Percentiles rank a stretch among this genome's conserved stretches.
Evolutionary conservation across 176 grass and related monocot species (phyloP).

Genomic region (Oryza meridionalis): DNA sequence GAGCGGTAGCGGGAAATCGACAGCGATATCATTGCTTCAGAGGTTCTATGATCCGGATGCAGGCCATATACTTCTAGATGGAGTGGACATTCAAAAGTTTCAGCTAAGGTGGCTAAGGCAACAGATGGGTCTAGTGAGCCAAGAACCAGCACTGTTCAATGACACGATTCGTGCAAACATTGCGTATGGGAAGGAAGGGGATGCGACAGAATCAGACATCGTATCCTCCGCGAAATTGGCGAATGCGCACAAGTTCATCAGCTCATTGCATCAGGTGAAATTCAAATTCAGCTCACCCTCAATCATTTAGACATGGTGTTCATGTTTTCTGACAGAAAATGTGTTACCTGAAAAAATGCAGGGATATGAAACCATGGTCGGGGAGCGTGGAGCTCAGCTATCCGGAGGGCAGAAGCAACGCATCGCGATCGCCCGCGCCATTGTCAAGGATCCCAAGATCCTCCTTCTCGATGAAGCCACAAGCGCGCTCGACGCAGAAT

Average conservation of each 20-base stretch:
- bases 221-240: slow-evolving; percentile 47
- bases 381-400: slow-evolving; percentile 71
- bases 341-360: slow-evolving; percentile 40
- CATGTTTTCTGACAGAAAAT: neutral
- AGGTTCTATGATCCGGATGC: slow-evolving; percentile 66
- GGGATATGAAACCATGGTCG: slow-evolving; percentile 68
- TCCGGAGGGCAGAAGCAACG: slow-evolving; percentile 84
- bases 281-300: neutral
- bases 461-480: slow-evolving; percentile 74
- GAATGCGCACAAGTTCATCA: slow-evolving; percentile 74
- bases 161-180: slow-evolving; percentile 71
- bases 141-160: slow-evolving; percentile 73
- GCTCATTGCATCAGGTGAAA: slow-evolving; percentile 60
- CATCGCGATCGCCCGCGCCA: slow-evolving; percentile 64
- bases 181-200: slow-evolving; percentile 69
- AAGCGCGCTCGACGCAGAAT: slow-evolving; percentile 73
- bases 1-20: slow-evolving; percentile 73
- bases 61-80: slow-evolving; percentile 65
- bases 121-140: slow-evolving; percentile 76
- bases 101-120: slow-evolving; percentile 75
- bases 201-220: slow-evolving; percentile 52
- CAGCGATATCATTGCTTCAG: slow-evolving; percentile 60
- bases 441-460: slow-evolving; percentile 69
- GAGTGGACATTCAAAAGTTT: slow-evolving; percentile 60
- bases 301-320: neutral